A percentile compares a stretch with the other conserved stretches of the same genome.
These are phyloP conservation scores for Magnaporthiopsis incrustans DNA, from an alignment of 2,329 filamentous ascomycete genomes.

Conservation along the genomic window DNA sequence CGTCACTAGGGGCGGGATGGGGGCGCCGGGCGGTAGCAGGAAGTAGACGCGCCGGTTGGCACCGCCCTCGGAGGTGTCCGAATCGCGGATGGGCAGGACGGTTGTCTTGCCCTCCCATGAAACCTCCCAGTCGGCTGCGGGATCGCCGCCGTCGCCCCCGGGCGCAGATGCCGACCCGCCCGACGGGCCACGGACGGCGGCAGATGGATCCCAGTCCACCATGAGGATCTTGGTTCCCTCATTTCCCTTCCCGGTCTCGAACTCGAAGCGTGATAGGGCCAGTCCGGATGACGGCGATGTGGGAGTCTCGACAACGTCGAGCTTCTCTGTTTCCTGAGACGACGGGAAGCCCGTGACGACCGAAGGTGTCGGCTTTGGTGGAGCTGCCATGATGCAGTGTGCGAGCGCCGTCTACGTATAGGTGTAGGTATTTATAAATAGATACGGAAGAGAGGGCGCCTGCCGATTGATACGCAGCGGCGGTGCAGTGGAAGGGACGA, in stretches of 20 bases:
- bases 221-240: conserved; percentile 87
- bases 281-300: conserved; percentile 35
- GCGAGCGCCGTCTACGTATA: not conserved
- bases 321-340: conserved; percentile 5
- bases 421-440: too few species aligned
- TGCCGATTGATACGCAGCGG: too few species aligned
- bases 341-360: not conserved
- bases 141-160: conserved; percentile 34
- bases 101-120: conserved; percentile 72
- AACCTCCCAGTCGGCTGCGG: conserved; percentile 57
- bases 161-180: not conserved
- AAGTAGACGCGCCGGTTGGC: conserved; percentile 63
- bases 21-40: conserved; percentile 63
- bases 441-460: too few species aligned
- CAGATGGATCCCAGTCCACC: conserved; percentile 71
- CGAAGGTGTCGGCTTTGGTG: conserved; percentile 3
- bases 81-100: conserved; percentile 58
- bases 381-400: conserved; percentile 8
- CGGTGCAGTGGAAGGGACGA: not conserved
- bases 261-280: conserved; percentile 79
- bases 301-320: conserved; percentile 29
- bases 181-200: conserved; percentile 7
- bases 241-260: conserved; percentile 66
- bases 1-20: conserved; percentile 64
- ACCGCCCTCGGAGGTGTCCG: conserved; percentile 21